Evolutionary conservation across 345 rosid genomes (phyloP).

Genomic region (Gossypium australe): DNA sequence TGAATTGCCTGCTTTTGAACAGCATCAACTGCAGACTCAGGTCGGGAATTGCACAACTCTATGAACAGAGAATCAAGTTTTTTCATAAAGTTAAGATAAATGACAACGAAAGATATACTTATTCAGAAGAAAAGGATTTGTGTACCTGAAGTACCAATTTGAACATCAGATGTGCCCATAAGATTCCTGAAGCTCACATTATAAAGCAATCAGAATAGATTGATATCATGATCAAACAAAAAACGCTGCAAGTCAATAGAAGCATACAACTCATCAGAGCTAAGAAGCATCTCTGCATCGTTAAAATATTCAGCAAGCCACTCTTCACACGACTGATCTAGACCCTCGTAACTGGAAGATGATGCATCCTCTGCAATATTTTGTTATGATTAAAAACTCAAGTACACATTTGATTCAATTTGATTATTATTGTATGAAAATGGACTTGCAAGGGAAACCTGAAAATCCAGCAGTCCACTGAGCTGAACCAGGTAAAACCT

Average conservation of each 20-base stretch:
- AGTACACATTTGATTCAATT: constrained; percentile 12
- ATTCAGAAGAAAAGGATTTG: background rate
- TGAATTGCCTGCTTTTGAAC: constrained; percentile 47
- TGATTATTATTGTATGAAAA: background rate
- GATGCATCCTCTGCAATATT: constrained; percentile 37
- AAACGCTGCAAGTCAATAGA: constrained; percentile 9
- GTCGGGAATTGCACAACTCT: constrained; percentile 33
- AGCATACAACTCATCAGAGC: constrained; percentile 65
- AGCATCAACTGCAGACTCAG: constrained; percentile 32
- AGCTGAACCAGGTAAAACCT: constrained; percentile 44
- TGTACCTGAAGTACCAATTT: constrained; percentile 1
- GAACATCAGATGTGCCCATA: constrained; percentile 22
- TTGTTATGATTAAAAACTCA: constrained; percentile 11
- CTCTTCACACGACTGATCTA: constrained; percentile 56
- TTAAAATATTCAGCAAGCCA: constrained; percentile 68
- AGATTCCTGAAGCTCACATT: constrained; percentile 39
- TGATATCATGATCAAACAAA: constrained; percentile 11
- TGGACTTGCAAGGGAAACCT: constrained; percentile 43
- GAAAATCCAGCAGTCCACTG: constrained; percentile 59
- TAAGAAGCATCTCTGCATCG: constrained; percentile 45
- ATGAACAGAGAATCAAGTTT: background rate
- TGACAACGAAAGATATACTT: background rate
- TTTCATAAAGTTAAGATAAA: constrained; percentile 13
- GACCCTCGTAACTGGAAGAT: constrained; percentile 48
- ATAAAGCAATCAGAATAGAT: constrained; percentile 20